Conservation (phyloP, 371 early-diverging fungal genomes). For the Mucor saturninus region DNA sequence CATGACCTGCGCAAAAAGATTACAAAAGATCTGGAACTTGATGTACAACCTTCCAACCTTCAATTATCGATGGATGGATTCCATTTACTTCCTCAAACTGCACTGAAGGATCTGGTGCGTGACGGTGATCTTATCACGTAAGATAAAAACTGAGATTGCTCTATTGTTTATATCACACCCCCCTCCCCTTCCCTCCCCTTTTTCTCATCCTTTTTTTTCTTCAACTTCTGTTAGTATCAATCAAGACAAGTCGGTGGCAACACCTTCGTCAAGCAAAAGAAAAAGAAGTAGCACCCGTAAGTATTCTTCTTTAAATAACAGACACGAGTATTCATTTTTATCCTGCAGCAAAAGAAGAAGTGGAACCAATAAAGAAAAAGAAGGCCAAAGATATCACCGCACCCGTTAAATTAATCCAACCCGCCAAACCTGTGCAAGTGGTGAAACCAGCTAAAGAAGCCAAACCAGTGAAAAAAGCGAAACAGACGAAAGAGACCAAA, state of each 20-base stretch:
- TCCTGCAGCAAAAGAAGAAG: too few relatives aligned
- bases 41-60: not conserved
- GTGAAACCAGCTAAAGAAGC: not conserved
- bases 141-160: not conserved
- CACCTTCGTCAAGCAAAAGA: too few relatives aligned
- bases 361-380: too few relatives aligned
- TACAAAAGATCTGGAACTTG: slow-evolving; percentile 7
- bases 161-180: not conserved
- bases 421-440: not conserved
- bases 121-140: slow-evolving; percentile 28
- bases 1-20: slow-evolving; percentile 13
- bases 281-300: too few relatives aligned
- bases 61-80: slow-evolving; percentile 19
- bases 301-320: too few relatives aligned
- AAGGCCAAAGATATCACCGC: too few relatives aligned
- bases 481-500: too few relatives aligned
- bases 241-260: too few relatives aligned
- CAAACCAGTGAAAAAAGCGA: too few relatives aligned
- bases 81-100: slow-evolving; percentile 14
- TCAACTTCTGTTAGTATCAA: too few relatives aligned
- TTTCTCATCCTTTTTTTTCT: not conserved
- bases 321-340: too few relatives aligned
- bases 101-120: slow-evolving; percentile 13
- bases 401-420: too few relatives aligned
- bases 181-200: not conserved